phyloP scores from a whole-genome alignment of 805 yeast species.

The Nakazawaea siamensis region DNA sequence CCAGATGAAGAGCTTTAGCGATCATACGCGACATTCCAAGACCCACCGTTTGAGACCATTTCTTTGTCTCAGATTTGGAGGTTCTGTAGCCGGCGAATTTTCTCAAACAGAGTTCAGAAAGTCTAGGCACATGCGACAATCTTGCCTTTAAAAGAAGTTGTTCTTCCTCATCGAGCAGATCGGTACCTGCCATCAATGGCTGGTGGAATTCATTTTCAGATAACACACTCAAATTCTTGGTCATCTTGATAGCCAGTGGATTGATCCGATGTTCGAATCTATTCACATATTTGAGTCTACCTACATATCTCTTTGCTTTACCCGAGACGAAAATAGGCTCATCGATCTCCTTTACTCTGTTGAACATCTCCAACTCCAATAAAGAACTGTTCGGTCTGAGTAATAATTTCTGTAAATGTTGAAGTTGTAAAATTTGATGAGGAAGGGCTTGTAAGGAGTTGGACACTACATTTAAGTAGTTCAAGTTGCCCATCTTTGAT shows the following conservation, averaged over 20 bases:
- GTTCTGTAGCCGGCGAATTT: constrained; percentile 43
- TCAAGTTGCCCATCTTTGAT: constrained; percentile 29
- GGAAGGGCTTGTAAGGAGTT: constrained; percentile 47
- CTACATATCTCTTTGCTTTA: constrained; percentile 1
- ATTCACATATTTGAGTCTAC: constrained; percentile 6
- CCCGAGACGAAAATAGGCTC: constrained; percentile 14
- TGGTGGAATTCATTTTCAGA: constrained; percentile 9
- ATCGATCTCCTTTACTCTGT: constrained; percentile 13
- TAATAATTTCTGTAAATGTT: constrained; percentile 32
- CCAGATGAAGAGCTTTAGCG: constrained; percentile 45
- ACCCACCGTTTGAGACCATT: constrained; percentile 45
- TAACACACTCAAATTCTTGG: constrained; percentile 22
- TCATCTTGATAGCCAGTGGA: constrained; percentile 16
- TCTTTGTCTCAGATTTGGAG: constrained; percentile 42
- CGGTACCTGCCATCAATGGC: neutral
- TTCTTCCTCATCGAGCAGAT: constrained; percentile 16
- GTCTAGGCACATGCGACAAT: constrained; percentile 30
- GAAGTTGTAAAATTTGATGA: constrained; percentile 39
- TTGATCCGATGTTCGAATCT: constrained; percentile 8
- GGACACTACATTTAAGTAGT: constrained; percentile 42
- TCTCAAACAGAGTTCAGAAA: constrained; percentile 40
- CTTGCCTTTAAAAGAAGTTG: constrained; percentile 12
- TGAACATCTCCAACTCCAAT: constrained; percentile 14
- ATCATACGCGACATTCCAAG: constrained; percentile 35
- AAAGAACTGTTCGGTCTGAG: constrained; percentile 48